phyloP scores from a whole-genome alignment of 306 rosid genomes.

The Cucurbita argyrosperma region DNA sequence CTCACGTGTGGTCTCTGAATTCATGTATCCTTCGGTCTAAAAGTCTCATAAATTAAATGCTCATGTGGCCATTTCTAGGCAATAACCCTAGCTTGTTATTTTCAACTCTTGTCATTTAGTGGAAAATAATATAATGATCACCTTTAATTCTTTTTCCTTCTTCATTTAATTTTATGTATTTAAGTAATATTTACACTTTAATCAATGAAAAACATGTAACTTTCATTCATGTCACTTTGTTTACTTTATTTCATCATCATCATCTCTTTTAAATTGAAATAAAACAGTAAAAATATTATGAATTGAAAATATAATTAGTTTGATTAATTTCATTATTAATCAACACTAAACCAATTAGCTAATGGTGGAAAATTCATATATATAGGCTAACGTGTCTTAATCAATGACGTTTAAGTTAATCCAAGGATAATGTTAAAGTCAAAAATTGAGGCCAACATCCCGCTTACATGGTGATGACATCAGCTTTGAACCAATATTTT shows the following conservation, averaged over 20 bases:
- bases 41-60: no score
- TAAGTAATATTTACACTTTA: background rate
- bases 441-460: background rate
- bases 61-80: no score
- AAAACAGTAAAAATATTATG: background rate
- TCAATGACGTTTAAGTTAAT: background rate
- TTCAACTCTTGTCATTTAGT: background rate
- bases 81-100: no score
- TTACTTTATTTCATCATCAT: background rate
- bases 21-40: no score
- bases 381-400: no score
- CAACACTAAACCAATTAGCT: background rate
- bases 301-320: background rate
- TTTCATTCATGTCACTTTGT: background rate
- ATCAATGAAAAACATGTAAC: background rate
- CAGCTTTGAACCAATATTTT: background rate
- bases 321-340: background rate
- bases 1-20: no score
- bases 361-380: no score
- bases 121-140: background rate
- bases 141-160: background rate
- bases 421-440: background rate
- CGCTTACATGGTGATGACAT: background rate
- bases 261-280: background rate
- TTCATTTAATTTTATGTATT: background rate